Evolutionary conservation across 495 filamentous ascomycete species (phyloP).

Genomic region (Sordaria brevicollis): DNA sequence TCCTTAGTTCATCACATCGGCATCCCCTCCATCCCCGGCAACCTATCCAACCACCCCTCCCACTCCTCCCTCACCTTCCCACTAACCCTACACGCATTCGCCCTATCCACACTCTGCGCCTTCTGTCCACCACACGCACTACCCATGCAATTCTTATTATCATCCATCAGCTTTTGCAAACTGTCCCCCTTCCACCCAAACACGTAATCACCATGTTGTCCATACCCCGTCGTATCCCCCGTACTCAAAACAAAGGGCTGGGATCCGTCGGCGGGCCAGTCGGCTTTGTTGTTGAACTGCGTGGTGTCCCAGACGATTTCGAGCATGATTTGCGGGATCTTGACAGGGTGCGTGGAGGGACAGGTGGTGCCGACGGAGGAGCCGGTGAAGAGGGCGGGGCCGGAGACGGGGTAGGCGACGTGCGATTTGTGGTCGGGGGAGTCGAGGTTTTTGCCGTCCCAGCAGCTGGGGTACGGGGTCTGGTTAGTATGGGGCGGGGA

Average conservation of each 20-base stretch:
- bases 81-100: constrained; percentile 28
- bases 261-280: constrained; percentile 6
- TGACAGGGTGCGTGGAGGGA: constrained; percentile 7
- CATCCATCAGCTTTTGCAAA: constrained; percentile 10
- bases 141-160: constrained; percentile 18
- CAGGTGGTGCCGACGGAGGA: neutral
- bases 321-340: constrained; percentile 11
- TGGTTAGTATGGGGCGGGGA: too few relatives aligned
- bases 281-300: constrained; percentile 7
- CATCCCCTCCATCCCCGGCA: constrained; percentile 1
- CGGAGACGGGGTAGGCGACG: constrained; percentile 23
- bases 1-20: neutral
- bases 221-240: constrained; percentile 5
- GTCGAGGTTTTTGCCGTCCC: constrained; percentile 20
- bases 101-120: constrained; percentile 24
- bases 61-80: constrained; percentile 28
- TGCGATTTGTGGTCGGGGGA: too few relatives aligned
- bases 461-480: constrained; percentile 17
- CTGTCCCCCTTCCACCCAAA: constrained; percentile 11
- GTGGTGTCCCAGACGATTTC: constrained; percentile 13
- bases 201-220: constrained; percentile 9
- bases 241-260: constrained; percentile 9
- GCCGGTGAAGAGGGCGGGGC: constrained; percentile 11
- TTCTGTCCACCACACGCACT: constrained; percentile 24
- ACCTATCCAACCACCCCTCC: constrained; percentile 24